Conservation (phyloP, 208 protist species). For the Trypanosoma vivax region DNA sequence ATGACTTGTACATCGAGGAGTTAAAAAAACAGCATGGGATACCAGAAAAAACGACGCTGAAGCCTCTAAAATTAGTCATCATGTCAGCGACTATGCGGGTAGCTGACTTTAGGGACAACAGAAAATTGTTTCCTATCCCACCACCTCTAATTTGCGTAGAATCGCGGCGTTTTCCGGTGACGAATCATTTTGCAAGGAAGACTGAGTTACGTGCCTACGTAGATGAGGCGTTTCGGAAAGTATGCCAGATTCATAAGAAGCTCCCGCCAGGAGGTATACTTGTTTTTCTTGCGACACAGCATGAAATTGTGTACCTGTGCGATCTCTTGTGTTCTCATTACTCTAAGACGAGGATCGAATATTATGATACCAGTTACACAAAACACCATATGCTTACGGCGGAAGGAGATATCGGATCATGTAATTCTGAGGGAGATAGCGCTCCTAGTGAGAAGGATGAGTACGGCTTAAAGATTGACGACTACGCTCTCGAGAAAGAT, state of each 20-base stretch:
- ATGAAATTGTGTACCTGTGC: constrained; percentile 93
- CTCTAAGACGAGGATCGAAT: constrained; percentile 73
- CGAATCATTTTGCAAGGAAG: constrained; percentile 93
- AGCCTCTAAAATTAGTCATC: constrained; percentile 87
- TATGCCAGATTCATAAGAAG: constrained; percentile 95
- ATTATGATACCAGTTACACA: constrained; percentile 73
- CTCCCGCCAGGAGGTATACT: constrained; percentile 97
- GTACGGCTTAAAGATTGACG: constrained; percentile 34
- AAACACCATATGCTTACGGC: constrained; percentile 43
- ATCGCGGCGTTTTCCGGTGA: constrained; percentile 95
- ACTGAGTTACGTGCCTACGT: constrained; percentile 94
- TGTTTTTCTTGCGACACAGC: constrained; percentile 96
- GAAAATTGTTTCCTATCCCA: constrained; percentile 88
- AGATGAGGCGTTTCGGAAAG: constrained; percentile 91
- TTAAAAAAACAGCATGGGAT: constrained; percentile 42
- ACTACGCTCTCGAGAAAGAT: constrained; percentile 54
- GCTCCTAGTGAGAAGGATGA: constrained; percentile 30
- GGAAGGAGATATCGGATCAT: constrained; percentile 2
- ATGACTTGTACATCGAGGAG: constrained; percentile 81
- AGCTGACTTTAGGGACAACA: constrained; percentile 92
- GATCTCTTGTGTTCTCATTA: constrained; percentile 77
- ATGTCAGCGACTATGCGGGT: constrained; percentile 93
- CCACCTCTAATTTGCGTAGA: constrained; percentile 95
- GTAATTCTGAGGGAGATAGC: constrained; percentile 16
- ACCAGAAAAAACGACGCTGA: constrained; percentile 43